Evolutionary conservation across 1,284 basidiomycete species (phyloP).

Genomic region (Apiotrichum porosum): DNA sequence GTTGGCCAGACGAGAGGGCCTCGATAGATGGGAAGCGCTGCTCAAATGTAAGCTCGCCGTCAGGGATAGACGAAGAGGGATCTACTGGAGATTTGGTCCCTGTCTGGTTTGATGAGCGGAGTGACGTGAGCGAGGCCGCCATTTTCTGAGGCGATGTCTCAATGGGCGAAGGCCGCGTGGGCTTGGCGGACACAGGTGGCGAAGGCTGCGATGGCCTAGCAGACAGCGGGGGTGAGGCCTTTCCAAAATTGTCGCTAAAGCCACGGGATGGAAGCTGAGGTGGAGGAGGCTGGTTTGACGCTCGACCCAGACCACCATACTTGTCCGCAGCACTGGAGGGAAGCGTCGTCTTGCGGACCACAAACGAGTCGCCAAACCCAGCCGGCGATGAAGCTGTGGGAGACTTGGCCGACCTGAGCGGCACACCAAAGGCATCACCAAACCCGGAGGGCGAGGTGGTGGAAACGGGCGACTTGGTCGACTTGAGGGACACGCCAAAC

Average conservation of each 20-base stretch:
- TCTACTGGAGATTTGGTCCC: constrained; percentile 5
- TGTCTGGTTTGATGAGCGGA: not conserved
- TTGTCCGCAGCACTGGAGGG: too few relatives aligned
- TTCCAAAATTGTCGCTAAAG: constrained; percentile 1
- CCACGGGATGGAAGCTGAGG: not conserved
- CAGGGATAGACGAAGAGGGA: constrained; percentile 19
- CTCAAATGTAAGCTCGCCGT: constrained; percentile 38
- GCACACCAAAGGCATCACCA: constrained; percentile 3
- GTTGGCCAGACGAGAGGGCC: too few relatives aligned
- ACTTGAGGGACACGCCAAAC: constrained; percentile 16
- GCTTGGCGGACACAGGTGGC: too few relatives aligned
- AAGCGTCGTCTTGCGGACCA: not conserved
- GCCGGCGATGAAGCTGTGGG: not conserved
- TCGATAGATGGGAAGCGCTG: constrained; percentile 46
- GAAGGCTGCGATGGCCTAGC: too few relatives aligned
- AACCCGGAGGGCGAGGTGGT: constrained; percentile 10
- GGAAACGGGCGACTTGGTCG: constrained; percentile 6
- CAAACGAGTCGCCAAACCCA: constrained; percentile 16
- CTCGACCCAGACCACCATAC: too few relatives aligned
- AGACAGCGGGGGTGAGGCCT: not conserved
- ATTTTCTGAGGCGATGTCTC: not conserved
- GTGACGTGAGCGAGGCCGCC: not conserved
- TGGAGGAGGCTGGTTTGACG: not conserved
- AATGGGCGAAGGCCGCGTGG: not conserved
- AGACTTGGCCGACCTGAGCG: not conserved